A percentile compares a stretch with the other conserved stretches of the same genome.
Evolutionary conservation across 306 rosid species (phyloP).

Genomic region (Elaeagnus macrophylla): DNA sequence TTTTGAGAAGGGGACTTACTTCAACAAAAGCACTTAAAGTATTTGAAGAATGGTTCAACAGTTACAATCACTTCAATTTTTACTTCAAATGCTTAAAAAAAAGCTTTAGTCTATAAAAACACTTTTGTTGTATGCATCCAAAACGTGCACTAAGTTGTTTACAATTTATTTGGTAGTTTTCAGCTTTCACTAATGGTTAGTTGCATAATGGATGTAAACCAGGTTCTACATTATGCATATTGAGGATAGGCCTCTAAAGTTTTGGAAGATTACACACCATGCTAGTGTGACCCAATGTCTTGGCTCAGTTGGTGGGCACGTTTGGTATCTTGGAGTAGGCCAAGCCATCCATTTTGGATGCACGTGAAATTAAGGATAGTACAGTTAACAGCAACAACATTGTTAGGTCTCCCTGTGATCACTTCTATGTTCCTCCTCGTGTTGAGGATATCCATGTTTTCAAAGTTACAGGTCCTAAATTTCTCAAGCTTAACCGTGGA

Average conservation of each 20-base stretch:
- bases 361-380: slow-evolving; percentile 22
- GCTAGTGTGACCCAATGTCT: slow-evolving; percentile 86
- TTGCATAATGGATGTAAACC: not conserved
- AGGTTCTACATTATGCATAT: slow-evolving; percentile 75
- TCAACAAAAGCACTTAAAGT: too few relatives aligned
- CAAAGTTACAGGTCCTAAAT: slow-evolving; percentile 60
- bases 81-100: too few relatives aligned
- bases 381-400: slow-evolving; percentile 13
- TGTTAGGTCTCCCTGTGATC: slow-evolving; percentile 41
- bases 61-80: too few relatives aligned
- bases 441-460: slow-evolving; percentile 52
- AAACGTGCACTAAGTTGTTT: not conserved
- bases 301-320: slow-evolving; percentile 64
- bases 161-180: not conserved
- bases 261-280: slow-evolving; percentile 67
- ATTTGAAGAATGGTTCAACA: too few relatives aligned
- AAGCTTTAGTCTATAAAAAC: too few relatives aligned
- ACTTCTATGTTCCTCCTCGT: slow-evolving; percentile 54
- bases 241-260: slow-evolving; percentile 38
- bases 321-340: slow-evolving; percentile 89
- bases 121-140: too few relatives aligned
- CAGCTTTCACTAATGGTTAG: not conserved
- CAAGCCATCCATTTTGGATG: slow-evolving; percentile 53
- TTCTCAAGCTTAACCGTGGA: slow-evolving; percentile 67
- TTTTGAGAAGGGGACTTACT: not conserved